Base-by-base conservation (phyloP, 148 eudicot species). In the Rhododendron molle region DNA sequence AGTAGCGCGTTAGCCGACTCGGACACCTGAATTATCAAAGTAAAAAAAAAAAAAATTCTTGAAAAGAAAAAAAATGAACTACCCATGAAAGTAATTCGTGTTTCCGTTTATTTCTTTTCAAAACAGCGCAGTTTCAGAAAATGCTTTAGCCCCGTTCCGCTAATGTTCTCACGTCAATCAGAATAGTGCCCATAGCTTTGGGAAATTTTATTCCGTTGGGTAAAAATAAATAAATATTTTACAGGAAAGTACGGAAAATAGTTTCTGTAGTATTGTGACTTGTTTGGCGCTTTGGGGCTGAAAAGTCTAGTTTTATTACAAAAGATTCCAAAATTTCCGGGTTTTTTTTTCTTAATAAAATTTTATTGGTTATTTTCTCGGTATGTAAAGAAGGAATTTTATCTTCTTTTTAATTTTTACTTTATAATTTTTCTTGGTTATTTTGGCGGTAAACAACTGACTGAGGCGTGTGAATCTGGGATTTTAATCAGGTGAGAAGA, bases 401-500 rank as follows among this genome's bases (percentile, higher is more conserved):
- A 14, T 13, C 18, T 50, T 50, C 12, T 50, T 14, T 50, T 13
- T 13, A 14, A 49, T 49, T 50, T 21, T 60, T 38, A 28, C 65
- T 49, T 43, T 40, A 26, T 40, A 26, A 20, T 76, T 87, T 47
- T 87, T 49, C 47, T 80, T 10, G 30, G 14, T n/a, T 26, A 26
- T 60, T 12, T 60, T 7, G 67, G 7, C 34, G 58, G 47, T 14
- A 62, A 85, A 34, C 71, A 81, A 40, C 44, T 40, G 83, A 65
- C 6, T 84, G 86, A 83, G 86, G 82, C 85, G 84, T 72, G 1
- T 72, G 0, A 0, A 49, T 76, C 18, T 50, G 83, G 71, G n/a
- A 26, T 21, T 65, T 56, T 18, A 34, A 47, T 86, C 91, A 91
- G 98, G 89, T 20, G 97, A 93, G 92, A 96, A 94, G 91, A 96